phyloP scores from a whole-genome alignment of 768 basidiomycete genomes.

The Termitomyces sp. region DNA sequence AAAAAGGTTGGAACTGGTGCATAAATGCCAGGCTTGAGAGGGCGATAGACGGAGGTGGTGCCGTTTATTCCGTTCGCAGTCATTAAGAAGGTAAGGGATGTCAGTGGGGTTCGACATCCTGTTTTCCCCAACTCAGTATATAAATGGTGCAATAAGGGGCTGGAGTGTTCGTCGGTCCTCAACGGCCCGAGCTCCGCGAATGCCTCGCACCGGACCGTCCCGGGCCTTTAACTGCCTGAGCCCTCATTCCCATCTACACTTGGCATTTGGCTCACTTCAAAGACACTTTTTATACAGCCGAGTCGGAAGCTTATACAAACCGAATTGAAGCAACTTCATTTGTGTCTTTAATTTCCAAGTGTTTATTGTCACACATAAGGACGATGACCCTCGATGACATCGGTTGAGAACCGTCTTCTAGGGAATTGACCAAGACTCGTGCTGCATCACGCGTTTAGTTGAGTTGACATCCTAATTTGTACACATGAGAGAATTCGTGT shows the following conservation, averaged over 20 bases:
- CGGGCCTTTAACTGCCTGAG: conserved; percentile 4
- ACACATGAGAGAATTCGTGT: neutral
- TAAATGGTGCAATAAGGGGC: conserved; percentile 14
- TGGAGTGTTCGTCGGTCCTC: conserved; percentile 14
- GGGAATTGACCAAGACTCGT: neutral
- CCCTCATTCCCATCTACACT: conserved; percentile 1
- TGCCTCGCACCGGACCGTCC: conserved; percentile 17
- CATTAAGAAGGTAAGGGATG: conserved; percentile 26
- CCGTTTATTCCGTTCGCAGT: conserved; percentile 31
- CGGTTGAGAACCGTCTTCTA: neutral
- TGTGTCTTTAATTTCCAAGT: neutral
- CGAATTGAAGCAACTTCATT: neutral
- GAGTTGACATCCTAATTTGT: neutral
- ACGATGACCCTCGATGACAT: neutral
- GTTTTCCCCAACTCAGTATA: conserved; percentile 14
- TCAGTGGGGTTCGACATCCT: conserved; percentile 12
- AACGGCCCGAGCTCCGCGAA: conserved; percentile 19
- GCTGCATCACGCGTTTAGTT: conserved; percentile 1
- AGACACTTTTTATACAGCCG: neutral
- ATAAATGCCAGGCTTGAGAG: conserved; percentile 71
- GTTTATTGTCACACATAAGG: neutral
- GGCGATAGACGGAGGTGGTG: conserved; percentile 36
- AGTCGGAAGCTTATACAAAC: neutral
- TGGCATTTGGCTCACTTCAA: neutral
- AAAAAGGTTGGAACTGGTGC: conserved; percentile 89